Evolutionary conservation across 805 yeast genomes (phyloP), one percentile per base, ranked within the genome.

Genomic region (Kuraishia borneana): DNA sequence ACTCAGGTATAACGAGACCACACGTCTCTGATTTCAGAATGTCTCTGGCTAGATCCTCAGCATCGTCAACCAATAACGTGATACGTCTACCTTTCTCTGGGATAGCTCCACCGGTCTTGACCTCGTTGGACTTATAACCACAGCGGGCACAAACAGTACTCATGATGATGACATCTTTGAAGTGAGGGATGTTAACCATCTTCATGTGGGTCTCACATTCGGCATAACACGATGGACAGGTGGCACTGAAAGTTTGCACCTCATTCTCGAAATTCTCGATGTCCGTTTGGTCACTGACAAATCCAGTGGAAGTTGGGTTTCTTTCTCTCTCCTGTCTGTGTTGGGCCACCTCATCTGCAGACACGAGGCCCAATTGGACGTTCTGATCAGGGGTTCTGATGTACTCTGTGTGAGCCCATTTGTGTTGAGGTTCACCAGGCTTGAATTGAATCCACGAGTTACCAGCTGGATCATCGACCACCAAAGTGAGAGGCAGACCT

Each of bases 91-190:
- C 99, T 54, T 76, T 68, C 3, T 65, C 80, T 21, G 98, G 96
- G 32, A 92, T 80, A 6, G 81, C 94, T 47, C 99, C 99, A 39
- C 99, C 99, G 4, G 98, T 92, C 62, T 89, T 92, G 43, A 92
- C 98, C 58, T 92, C 99, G 54, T 92, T 92, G 13, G 95, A 83
- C 61, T 84, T 89, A 61, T 83, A 92, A 25, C 97, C 98, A 61
- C 99, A 92, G 42, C 73, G 61, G 21, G 79, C 88, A 62, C 99
- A 92, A 2, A 73, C 77, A 1, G 98, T 92, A 32, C 94, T 81
- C 98, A 92, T 92, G 47, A 92, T 73, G 39, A 92, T 81, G 27
- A 92, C 99, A 44, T 92, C 97, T 61, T 89, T 88, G 71, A 92
- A 92, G 60, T 92, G 97, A 16, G 99, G 99, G 44, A 92, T 92